Conservation (phyloP, 257 asterid species). For the Penstemon newberryi region DNA sequence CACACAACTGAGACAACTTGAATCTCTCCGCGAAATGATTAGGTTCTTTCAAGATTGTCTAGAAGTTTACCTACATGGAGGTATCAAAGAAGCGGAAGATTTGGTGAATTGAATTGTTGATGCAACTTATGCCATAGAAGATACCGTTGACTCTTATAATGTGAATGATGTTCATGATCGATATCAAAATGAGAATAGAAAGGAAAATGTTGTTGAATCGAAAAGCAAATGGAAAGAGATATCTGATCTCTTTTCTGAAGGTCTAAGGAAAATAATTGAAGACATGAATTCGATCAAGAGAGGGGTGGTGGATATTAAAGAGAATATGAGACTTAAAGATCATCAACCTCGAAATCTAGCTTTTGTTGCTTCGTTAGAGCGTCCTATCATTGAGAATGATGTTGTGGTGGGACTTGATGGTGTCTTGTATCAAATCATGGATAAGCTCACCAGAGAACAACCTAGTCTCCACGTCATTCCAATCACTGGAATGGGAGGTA, state of each 20-base stretch:
- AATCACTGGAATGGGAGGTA: constrained; percentile 29
- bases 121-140: background rate
- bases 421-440: background rate
- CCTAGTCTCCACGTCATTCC: background rate
- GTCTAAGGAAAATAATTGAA: background rate
- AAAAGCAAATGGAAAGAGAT: background rate
- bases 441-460: background rate
- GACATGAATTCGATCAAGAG: background rate
- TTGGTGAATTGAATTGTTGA: background rate
- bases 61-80: background rate
- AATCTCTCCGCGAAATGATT: background rate
- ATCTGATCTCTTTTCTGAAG: background rate
- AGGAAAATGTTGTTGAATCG: too few relatives aligned
- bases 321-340: background rate
- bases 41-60: background rate
- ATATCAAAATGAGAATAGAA: background rate
- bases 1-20: background rate
- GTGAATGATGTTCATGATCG: background rate
- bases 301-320: background rate
- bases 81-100: background rate
- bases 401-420: background rate
- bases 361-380: too few relatives aligned
- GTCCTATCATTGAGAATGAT: background rate
- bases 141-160: background rate
- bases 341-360: background rate